These are phyloP conservation scores for Coniochaeta sp. DNA, from an alignment of 2,329 filamentous ascomycete species.

Conservation along the genomic window DNA sequence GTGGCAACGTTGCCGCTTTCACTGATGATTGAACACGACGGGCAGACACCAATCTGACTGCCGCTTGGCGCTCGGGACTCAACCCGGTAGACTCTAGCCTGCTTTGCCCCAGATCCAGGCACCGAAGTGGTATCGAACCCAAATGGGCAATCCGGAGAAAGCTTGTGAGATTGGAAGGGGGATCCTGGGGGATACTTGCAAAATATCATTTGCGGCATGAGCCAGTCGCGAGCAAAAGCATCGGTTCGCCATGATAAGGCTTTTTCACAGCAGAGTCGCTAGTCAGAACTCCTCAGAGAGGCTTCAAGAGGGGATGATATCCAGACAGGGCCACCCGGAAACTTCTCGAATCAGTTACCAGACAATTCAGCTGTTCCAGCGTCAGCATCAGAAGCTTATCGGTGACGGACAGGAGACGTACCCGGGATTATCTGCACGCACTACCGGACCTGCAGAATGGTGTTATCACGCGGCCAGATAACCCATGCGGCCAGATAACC, in stretches of 20 bases:
- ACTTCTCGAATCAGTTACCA: too few relatives aligned
- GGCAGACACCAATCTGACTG: not conserved
- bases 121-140: not conserved
- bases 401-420: too few relatives aligned
- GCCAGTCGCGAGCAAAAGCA: not conserved
- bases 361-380: too few relatives aligned
- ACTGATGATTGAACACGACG: not conserved
- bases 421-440: not conserved
- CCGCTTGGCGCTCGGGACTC: not conserved
- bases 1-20: slow-evolving; percentile 2
- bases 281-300: too few relatives aligned
- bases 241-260: not conserved
- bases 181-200: not conserved
- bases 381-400: not conserved
- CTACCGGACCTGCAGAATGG: not conserved
- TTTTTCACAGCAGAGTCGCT: not conserved
- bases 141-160: not conserved
- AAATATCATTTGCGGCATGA: not conserved
- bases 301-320: too few relatives aligned
- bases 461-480: not conserved
- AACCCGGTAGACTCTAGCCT: not conserved
- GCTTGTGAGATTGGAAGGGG: not conserved
- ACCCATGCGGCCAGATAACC: too few relatives aligned
- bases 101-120: not conserved
- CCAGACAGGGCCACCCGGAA: too few relatives aligned